These are phyloP conservation scores for Gossypium bickii DNA, from an alignment of 345 rosid genomes.

Conservation along the genomic window DNA sequence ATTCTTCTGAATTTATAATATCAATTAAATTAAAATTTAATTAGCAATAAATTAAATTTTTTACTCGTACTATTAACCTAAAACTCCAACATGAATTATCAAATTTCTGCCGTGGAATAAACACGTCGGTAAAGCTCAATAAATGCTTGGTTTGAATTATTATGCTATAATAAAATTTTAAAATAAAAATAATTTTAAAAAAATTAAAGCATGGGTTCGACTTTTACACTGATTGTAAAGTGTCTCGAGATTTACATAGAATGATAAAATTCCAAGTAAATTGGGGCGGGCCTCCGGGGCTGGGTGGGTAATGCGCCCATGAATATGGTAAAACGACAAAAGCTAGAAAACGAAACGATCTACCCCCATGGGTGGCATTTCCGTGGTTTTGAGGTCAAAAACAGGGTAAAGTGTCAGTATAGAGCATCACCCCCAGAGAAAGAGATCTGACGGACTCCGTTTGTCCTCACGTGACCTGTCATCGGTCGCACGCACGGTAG, in stretches of 20 bases:
- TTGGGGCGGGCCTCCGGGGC: neutral
- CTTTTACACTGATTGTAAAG: neutral
- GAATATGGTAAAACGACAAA: neutral
- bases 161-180: too few relatives aligned
- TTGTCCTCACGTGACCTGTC: conserved; percentile 34
- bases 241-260: neutral
- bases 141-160: too few relatives aligned
- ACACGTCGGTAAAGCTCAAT: too few relatives aligned
- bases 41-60: too few relatives aligned
- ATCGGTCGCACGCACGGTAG: conserved; percentile 32
- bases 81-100: too few relatives aligned
- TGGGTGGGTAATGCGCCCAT: neutral
- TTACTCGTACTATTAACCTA: too few relatives aligned
- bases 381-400: neutral
- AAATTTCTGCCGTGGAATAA: too few relatives aligned
- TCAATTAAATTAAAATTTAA: too few relatives aligned
- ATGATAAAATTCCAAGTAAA: neutral
- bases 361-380: neutral
- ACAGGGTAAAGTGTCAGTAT: neutral
- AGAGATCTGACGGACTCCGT: conserved; percentile 31
- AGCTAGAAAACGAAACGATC: conserved; percentile 8
- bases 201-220: neutral
- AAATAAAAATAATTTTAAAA: too few relatives aligned
- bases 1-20: too few relatives aligned
- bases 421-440: neutral